Conservation (phyloP, 2,329 filamentous ascomycete species). For the Fusarium sp. region DNA sequence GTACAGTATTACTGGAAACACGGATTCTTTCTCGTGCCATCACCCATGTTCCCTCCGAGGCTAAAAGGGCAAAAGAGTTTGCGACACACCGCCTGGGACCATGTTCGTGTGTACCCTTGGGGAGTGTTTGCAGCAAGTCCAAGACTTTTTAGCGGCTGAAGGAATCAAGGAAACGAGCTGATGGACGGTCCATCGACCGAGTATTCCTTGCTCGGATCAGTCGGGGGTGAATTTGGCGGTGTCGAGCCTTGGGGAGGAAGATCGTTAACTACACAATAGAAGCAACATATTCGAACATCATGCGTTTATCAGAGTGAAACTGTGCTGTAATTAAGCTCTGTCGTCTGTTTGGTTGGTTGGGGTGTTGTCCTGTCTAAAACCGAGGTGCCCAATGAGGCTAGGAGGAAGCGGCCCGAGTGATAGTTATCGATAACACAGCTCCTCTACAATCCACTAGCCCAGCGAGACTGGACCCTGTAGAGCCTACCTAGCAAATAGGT, state of each 20-base stretch:
- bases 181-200: constrained; percentile 21
- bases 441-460: neutral
- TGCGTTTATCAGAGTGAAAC: neutral
- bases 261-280: neutral
- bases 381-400: constrained; percentile 19
- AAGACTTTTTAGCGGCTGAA: constrained; percentile 38
- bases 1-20: constrained; percentile 35
- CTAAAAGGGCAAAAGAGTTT: constrained; percentile 30
- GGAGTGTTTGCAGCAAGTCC: constrained; percentile 46
- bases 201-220: constrained; percentile 26
- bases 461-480: neutral
- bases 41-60: constrained; percentile 24
- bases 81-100: constrained; percentile 45
- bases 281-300: neutral
- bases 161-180: constrained; percentile 36
- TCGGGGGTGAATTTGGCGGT: constrained; percentile 26
- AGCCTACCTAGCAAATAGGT: constrained; percentile 1
- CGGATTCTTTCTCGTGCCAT: constrained; percentile 36
- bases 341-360: constrained; percentile 15
- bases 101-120: constrained; percentile 41
- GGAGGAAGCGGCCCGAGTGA: constrained; percentile 18
- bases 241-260: constrained; percentile 2
- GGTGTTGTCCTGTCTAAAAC: constrained; percentile 1
- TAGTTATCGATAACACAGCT: constrained; percentile 30
- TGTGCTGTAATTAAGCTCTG: constrained; percentile 11